Evolutionary conservation across 2,329 filamentous ascomycete genomes (phyloP), one percentile per base, ranked within the genome.

Genomic region (Akanthomyces muscarius): DNA sequence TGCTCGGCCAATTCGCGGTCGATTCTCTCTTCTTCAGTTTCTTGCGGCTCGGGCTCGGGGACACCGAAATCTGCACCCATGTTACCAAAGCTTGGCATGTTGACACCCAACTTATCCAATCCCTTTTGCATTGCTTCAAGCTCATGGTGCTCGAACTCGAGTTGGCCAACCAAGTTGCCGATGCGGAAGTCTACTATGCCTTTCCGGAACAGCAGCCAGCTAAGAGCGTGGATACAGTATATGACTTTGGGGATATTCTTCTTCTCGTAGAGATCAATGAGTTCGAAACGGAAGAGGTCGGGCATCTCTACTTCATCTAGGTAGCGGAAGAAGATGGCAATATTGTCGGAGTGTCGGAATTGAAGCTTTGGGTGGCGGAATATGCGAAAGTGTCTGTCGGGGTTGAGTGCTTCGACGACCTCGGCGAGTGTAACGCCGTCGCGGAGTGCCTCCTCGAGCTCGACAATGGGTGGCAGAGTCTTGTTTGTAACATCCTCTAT

Each of bases 201-300:
- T 74, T 97, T 95, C 55, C 95, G 89, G 76, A 91, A 97, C 13
- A 99, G 82, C n/a, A 99, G 83, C 92, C 94, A 99, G 73, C 94
- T 98, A 21, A 99, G 81, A 0, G 95, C 95, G 71, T 99, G 95
- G 59, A 99, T 95, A 73, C 95, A 99, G 78, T 99, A 96, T 66
- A 99, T 99, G 73, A 98, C 96, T 75, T 98, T 99, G 4, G 95
- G 95, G 1, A 98, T 96, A 71, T 99, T 99, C 78, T 99, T 99
- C 81, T 98, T 99, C 77, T 99, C 96, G 79, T 99, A 99, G 14
- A 99, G 79, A 76, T 99, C 95, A 67, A 98, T 96, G 52, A 98
- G 82, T 74, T 99, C 95, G 74, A 99, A 99, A 63, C 94, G 88
- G 75, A 99, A 99, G 21, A 99, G 84, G 69, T 99, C 96, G 1